These are phyloP conservation scores for Poronia punctata DNA, from an alignment of 495 filamentous ascomycete species.

Conservation along the genomic window DNA sequence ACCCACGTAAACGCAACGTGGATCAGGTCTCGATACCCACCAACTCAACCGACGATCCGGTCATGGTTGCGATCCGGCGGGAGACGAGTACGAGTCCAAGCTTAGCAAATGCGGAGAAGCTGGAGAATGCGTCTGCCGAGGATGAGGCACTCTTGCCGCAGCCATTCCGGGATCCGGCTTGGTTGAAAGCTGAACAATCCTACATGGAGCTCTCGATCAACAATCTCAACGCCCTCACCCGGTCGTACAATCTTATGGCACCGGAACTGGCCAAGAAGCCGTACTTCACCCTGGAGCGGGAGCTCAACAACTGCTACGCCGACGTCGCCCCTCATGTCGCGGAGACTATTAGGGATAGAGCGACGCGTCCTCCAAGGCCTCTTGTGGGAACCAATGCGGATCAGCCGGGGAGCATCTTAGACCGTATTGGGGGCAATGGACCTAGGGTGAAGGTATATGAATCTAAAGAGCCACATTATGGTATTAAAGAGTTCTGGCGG, in stretches of 20 bases:
- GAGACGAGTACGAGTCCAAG: conserved; percentile 13
- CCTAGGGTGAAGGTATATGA: conserved; percentile 60
- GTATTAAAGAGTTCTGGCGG: conserved; percentile 79
- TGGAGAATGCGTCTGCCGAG: conserved; percentile 7
- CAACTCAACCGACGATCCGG: conserved; percentile 39
- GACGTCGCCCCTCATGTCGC: conserved; percentile 76
- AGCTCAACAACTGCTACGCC: conserved; percentile 72
- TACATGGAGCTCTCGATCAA: conserved; percentile 76
- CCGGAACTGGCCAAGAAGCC: conserved; percentile 89
- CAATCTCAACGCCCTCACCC: conserved; percentile 70
- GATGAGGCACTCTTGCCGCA: conserved; percentile 23
- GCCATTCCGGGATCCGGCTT: conserved; percentile 59
- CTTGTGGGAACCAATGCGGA: conserved; percentile 23
- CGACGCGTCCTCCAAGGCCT: conserved; percentile 43
- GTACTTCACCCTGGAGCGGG: conserved; percentile 78
- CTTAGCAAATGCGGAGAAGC: conserved; percentile 12
- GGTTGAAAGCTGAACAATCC: conserved; percentile 62
- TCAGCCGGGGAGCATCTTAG: conserved; percentile 29
- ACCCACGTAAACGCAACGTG: conserved; percentile 40
- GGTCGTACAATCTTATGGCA: conserved; percentile 92
- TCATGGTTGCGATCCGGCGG: conserved; percentile 41
- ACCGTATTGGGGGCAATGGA: conserved; percentile 38
- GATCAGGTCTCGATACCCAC: conserved; percentile 43
- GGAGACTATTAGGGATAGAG: conserved; percentile 62
- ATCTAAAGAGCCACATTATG: conserved; percentile 66